Conservation (phyloP, 371 early-diverging fungal genomes). For the Rhizopus delemar region DNA sequence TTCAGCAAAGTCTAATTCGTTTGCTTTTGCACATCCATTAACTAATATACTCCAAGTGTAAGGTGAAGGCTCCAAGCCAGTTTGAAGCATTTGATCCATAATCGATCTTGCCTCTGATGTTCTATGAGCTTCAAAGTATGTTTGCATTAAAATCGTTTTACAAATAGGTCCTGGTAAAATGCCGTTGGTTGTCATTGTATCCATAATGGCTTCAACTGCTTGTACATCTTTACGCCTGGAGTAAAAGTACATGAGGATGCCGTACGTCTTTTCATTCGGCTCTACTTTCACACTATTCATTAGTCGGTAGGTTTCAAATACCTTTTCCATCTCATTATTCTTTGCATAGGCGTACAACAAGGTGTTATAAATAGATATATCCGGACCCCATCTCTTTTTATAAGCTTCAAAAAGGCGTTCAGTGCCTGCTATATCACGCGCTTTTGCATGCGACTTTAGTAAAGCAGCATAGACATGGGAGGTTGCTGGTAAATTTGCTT, state of each 20-base stretch:
- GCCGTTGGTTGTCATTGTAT: constrained; percentile 36
- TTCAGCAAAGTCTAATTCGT: constrained; percentile 34
- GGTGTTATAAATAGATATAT: constrained; percentile 34
- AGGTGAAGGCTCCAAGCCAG: constrained; percentile 27
- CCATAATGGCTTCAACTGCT: constrained; percentile 40
- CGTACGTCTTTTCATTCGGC: constrained; percentile 36
- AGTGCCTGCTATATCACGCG: constrained; percentile 39
- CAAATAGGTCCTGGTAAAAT: constrained; percentile 27
- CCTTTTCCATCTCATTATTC: constrained; percentile 44
- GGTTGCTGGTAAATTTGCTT: constrained; percentile 15
- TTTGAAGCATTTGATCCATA: constrained; percentile 40
- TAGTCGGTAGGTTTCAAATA: constrained; percentile 38
- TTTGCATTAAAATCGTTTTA: constrained; percentile 44
- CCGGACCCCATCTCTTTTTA: constrained; percentile 27
- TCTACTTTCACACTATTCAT: constrained; percentile 35
- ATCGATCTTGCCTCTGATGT: constrained; percentile 27
- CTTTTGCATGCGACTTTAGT: constrained; percentile 48
- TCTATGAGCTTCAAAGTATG: constrained; percentile 31
- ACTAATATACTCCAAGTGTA: constrained; percentile 31
- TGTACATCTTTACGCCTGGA: constrained; percentile 33
- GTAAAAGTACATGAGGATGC: constrained; percentile 43
- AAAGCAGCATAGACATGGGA: constrained; percentile 32
- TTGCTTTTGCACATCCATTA: constrained; percentile 23
- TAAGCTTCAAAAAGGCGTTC: constrained; percentile 34
- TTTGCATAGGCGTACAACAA: constrained; percentile 38